These are phyloP conservation scores for Dissophora ornata DNA, from an alignment of 192 early-diverging fungal species.

Conservation along the genomic window DNA sequence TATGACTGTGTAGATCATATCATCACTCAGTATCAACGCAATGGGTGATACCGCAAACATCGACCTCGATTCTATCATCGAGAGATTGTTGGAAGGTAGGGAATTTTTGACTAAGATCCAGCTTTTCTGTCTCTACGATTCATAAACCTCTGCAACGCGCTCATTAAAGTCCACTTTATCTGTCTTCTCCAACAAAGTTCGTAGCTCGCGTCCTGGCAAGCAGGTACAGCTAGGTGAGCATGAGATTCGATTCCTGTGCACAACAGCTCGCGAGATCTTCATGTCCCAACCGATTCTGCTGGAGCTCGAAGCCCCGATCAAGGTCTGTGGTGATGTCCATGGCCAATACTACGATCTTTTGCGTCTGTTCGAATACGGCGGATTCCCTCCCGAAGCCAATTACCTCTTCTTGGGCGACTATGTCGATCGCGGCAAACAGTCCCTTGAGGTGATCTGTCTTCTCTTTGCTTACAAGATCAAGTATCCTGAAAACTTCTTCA, in stretches of 20 bases:
- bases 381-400: constrained; percentile 97
- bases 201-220: constrained; percentile 94
- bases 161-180: not conserved
- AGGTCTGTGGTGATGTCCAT: constrained; percentile 94
- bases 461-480: constrained; percentile 99
- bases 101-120: no score
- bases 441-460: constrained; percentile 96
- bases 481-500: constrained; percentile 99
- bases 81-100: constrained; percentile 90
- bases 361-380: constrained; percentile 96
- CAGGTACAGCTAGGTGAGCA: constrained; percentile 95
- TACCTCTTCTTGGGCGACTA: constrained; percentile 99
- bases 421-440: constrained; percentile 98
- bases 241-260: constrained; percentile 94
- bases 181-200: constrained; percentile 67
- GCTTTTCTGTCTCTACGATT: no score
- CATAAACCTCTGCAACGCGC: no score
- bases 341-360: constrained; percentile 98
- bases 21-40: not conserved
- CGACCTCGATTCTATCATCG: constrained; percentile 91
- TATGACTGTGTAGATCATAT: no score
- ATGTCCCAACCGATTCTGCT: constrained; percentile 92
- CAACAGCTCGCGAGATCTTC: constrained; percentile 94
- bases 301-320: constrained; percentile 95
- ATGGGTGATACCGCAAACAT: constrained; percentile 67